These are phyloP conservation scores for Neurospora pannonica DNA, from an alignment of 495 filamentous ascomycete species.

Conservation along the genomic window DNA sequence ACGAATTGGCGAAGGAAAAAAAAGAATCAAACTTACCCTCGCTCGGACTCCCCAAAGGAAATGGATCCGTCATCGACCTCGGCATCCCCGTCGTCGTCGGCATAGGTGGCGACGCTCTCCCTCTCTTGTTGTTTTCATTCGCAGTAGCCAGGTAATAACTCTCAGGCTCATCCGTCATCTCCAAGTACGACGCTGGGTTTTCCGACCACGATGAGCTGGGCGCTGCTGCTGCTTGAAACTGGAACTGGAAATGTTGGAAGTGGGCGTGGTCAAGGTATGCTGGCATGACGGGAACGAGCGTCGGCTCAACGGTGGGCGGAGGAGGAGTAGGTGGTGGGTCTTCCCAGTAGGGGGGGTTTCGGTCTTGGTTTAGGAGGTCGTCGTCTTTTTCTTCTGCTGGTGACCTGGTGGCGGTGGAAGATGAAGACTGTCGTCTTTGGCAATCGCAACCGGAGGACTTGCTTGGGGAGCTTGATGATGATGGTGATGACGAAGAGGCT, in stretches of 20 bases:
- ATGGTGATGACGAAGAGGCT: not conserved
- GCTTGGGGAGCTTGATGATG: not conserved
- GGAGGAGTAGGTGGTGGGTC: conserved; percentile 1
- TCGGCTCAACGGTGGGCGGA: not conserved
- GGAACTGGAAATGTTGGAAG: conserved; percentile 3
- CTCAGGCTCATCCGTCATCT: conserved; percentile 18
- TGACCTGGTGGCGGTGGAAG: not conserved
- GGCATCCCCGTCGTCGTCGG: not conserved
- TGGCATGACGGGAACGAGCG: not conserved
- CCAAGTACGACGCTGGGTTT: conserved; percentile 22
- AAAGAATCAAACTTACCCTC: not conserved
- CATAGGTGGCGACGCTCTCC: not conserved
- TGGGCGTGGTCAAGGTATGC: not conserved
- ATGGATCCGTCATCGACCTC: conserved; percentile 2
- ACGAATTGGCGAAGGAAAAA: not conserved
- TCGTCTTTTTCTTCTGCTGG: not conserved
- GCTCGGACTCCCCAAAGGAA: not conserved
- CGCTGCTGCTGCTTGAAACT: conserved; percentile 1
- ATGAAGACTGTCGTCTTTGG: not conserved
- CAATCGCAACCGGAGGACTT: not conserved
- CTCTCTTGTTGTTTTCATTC: not conserved
- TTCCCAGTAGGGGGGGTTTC: conserved; percentile 4
- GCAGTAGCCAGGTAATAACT: not conserved
- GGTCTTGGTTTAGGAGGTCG: not conserved
- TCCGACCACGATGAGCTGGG: conserved; percentile 7